Evolutionary conservation across 768 basidiomycete species (phyloP).

Genomic region (Tricholoma flavovirens): DNA sequence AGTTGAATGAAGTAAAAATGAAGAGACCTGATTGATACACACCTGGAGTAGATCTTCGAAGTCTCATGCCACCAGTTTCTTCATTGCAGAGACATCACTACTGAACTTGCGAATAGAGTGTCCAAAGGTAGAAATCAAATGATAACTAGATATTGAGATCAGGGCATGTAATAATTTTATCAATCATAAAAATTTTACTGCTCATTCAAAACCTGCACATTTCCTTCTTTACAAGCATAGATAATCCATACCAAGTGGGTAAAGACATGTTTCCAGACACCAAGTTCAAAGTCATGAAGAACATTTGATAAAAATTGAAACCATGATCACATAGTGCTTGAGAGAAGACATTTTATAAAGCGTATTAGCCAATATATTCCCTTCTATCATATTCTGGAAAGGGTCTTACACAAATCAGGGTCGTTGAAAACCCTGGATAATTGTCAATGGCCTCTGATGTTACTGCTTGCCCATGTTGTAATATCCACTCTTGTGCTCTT

Average conservation of each 20-base stretch:
- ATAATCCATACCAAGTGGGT: conserved; percentile 19
- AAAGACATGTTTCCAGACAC: conserved; percentile 20
- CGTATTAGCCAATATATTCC: neutral
- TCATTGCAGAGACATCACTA: too few relatives aligned
- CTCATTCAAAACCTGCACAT: too few relatives aligned
- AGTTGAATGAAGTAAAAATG: too few relatives aligned
- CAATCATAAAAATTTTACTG: too few relatives aligned
- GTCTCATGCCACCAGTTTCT: too few relatives aligned
- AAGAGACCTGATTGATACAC: too few relatives aligned
- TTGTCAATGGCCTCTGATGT: neutral
- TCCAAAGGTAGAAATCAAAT: too few relatives aligned
- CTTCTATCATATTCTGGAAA: neutral
- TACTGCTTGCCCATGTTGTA: neutral
- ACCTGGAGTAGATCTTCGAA: too few relatives aligned
- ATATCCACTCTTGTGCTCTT: neutral
- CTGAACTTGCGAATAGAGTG: too few relatives aligned
- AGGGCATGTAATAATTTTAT: too few relatives aligned
- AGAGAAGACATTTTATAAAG: conserved; percentile 6
- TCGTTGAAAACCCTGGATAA: neutral
- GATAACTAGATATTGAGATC: too few relatives aligned
- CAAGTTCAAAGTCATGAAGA: conserved; percentile 24
- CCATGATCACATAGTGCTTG: neutral
- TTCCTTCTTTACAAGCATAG: neutral
- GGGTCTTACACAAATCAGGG: neutral
- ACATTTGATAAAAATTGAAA: conserved; percentile 17